phyloP scores from a whole-genome alignment of 2,329 filamentous ascomycete genomes.

The Aspergillus chevalieri region DNA sequence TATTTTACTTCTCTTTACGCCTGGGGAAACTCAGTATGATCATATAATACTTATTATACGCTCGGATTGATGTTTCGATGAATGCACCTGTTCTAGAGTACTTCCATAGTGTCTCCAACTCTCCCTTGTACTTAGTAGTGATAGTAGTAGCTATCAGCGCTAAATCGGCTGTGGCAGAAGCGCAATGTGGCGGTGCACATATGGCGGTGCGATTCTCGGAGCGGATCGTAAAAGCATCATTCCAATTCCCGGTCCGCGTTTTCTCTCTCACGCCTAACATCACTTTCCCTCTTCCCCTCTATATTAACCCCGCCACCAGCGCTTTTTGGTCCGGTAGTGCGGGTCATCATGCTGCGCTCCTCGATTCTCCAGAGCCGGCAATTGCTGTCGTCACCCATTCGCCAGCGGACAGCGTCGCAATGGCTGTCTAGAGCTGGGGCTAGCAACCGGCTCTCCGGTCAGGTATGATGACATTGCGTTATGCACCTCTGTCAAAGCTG shows the following conservation, averaged over 20 bases:
- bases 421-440: constrained; percentile 36
- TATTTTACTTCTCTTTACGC: constrained; percentile 11
- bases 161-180: neutral
- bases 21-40: constrained; percentile 24
- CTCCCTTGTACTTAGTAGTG: neutral
- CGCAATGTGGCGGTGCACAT: constrained; percentile 9
- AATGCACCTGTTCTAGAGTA: neutral
- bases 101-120: neutral
- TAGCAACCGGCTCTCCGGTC: constrained; percentile 35
- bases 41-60: constrained; percentile 29
- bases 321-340: constrained; percentile 30
- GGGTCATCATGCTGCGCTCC: constrained; percentile 52
- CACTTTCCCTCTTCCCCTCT: constrained; percentile 13
- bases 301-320: constrained; percentile 15
- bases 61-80: constrained; percentile 2
- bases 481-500: constrained; percentile 21
- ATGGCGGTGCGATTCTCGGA: constrained; percentile 28
- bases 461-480: constrained; percentile 29
- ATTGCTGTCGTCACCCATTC: constrained; percentile 34
- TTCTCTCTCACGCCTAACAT: constrained; percentile 24
- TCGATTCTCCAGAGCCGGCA: constrained; percentile 45
- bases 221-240: constrained; percentile 35
- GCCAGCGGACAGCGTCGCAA: constrained; percentile 35
- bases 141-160: too few relatives aligned
- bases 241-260: constrained; percentile 24